Percentiles rank a stretch among this genome's conserved stretches.
Evolutionary conservation across 768 basidiomycete genomes (phyloP).

Genomic region (Psilocybe subaeruginosa): DNA sequence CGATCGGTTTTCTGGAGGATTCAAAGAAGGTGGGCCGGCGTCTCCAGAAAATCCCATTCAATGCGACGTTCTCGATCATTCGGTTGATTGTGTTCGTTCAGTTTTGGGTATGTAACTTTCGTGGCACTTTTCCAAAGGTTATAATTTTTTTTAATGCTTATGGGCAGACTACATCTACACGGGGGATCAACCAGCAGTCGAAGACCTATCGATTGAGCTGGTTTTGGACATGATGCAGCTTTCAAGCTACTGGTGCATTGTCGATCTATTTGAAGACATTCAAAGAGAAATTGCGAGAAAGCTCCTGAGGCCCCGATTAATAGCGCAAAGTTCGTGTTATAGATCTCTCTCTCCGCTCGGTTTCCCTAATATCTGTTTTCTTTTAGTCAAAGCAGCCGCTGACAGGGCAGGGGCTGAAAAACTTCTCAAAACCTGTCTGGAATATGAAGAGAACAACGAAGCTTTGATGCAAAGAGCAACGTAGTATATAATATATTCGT

Average conservation of each 20-base stretch:
- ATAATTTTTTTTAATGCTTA: neutral
- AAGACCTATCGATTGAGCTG: conserved; percentile 8
- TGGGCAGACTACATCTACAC: conserved; percentile 37
- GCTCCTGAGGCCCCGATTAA: conserved; percentile 31
- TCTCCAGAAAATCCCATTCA: conserved; percentile 18
- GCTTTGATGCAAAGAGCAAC: conserved; percentile 19
- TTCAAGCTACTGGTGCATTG: conserved; percentile 29
- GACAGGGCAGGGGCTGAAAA: conserved; percentile 18
- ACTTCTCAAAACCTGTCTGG: conserved; percentile 25
- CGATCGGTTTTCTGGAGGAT: conserved; percentile 29
- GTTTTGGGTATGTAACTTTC: conserved; percentile 30
- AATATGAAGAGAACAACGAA: conserved; percentile 30
- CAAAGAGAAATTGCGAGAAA: conserved; percentile 30
- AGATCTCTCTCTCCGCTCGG: neutral
- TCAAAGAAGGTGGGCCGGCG: conserved; percentile 22
- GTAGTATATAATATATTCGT: neutral
- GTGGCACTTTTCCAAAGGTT: neutral
- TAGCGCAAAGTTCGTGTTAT: conserved; percentile 24
- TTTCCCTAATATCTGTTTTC: neutral
- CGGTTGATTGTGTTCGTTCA: conserved; percentile 23
- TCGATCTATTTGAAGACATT: conserved; percentile 25
- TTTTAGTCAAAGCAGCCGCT: conserved; percentile 28
- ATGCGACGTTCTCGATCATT: conserved; percentile 11
- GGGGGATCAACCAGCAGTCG: conserved; percentile 12
- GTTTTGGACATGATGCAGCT: conserved; percentile 31